These are phyloP conservation scores for Fusarium paranaense DNA, from an alignment of 2,329 filamentous ascomycete genomes.

Conservation along the genomic window DNA sequence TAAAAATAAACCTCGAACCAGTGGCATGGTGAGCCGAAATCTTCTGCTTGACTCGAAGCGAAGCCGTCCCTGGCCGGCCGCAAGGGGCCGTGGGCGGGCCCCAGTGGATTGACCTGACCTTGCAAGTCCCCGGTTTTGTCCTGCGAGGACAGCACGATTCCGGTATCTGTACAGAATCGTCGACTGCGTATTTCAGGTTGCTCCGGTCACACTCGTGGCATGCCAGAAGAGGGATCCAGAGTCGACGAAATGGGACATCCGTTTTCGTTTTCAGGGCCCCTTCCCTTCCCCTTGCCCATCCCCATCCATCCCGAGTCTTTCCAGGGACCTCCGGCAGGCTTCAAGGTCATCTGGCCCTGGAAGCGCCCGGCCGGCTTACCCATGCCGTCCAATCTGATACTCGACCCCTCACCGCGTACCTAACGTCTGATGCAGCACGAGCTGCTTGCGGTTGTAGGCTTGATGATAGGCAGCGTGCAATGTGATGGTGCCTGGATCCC, in stretches of 20 bases:
- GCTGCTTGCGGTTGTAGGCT: conserved; percentile 11
- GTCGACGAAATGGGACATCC: background rate
- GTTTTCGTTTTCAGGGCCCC: background rate
- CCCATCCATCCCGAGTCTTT: background rate
- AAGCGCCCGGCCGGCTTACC: conserved; percentile 30
- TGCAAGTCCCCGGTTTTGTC: conserved; percentile 18
- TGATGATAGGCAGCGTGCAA: conserved; percentile 19
- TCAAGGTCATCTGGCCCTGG: conserved; percentile 37
- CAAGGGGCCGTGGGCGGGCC: conserved; percentile 32
- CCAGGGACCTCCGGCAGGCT: background rate
- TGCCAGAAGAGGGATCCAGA: background rate
- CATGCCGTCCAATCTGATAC: conserved; percentile 28
- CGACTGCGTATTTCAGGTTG: conserved; percentile 17
- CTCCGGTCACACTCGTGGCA: conserved; percentile 11
- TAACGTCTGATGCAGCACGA: conserved; percentile 11
- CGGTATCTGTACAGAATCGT: background rate
- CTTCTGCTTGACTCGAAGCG: conserved; percentile 39
- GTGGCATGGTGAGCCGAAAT: conserved; percentile 28
- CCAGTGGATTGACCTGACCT: conserved; percentile 11
- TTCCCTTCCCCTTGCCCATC: background rate
- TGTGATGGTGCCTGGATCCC: conserved; percentile 43
- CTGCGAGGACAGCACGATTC: conserved; percentile 19
- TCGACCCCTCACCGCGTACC: conserved; percentile 36
- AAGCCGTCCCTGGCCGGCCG: conserved; percentile 42
- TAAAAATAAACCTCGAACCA: conserved; percentile 45